phyloP scores from a whole-genome alignment of 2,329 filamentous ascomycete species.

The Microascus cirrosus region DNA sequence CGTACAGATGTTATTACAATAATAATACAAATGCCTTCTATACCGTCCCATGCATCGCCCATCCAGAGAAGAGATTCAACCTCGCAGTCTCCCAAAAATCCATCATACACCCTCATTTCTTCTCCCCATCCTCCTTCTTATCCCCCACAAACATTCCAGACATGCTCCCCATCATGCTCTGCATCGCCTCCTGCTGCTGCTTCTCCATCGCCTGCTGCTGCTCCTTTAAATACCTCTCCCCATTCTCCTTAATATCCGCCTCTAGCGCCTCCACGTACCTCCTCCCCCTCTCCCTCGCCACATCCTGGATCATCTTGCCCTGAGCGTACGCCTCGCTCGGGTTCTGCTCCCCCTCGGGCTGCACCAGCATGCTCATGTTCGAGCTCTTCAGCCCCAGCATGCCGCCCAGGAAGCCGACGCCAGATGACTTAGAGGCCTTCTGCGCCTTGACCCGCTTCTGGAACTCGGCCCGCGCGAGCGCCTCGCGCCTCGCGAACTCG shows the following conservation, averaged over 20 bases:
- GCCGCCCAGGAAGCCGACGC: conserved; percentile 57
- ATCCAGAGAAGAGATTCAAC: not conserved
- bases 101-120: not conserved
- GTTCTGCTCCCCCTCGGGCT: conserved; percentile 55
- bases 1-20: conserved; percentile 2
- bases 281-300: conserved; percentile 84
- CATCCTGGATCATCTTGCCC: conserved; percentile 95
- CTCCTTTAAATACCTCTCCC: conserved; percentile 91
- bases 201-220: conserved; percentile 83
- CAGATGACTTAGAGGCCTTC: conserved; percentile 49
- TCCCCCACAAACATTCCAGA: conserved; percentile 37
- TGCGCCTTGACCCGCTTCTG: conserved; percentile 64
- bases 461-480: conserved; percentile 74
- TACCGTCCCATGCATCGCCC: not conserved
- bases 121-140: not conserved
- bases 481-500: conserved; percentile 84
- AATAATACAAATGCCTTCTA: conserved; percentile 3
- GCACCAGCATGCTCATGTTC: conserved; percentile 50
- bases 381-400: conserved; percentile 68
- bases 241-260: conserved; percentile 84
- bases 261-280: conserved; percentile 84
- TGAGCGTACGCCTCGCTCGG: conserved; percentile 70
- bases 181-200: conserved; percentile 81
- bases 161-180: conserved; percentile 77
- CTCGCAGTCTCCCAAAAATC: not conserved